These are phyloP conservation scores for Babesia bigemina DNA, from an alignment of 169 alveolate species.

Conservation along the genomic window DNA sequence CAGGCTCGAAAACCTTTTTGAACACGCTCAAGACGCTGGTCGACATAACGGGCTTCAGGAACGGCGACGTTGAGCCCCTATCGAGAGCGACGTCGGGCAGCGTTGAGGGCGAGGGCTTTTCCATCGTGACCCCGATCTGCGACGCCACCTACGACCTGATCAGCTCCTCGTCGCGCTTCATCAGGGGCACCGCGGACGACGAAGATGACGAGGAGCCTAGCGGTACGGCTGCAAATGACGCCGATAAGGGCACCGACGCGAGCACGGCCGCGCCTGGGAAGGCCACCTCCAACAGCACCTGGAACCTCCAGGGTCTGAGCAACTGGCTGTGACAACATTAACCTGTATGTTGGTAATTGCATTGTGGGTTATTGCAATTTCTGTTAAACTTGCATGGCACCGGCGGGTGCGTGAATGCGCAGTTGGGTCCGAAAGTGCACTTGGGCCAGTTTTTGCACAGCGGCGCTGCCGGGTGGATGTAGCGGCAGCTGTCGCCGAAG, in stretches of 20 bases:
- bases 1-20: slow-evolving; percentile 10
- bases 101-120: not conserved
- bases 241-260: too few species aligned
- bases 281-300: not conserved
- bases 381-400: slow-evolving; percentile 38
- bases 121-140: slow-evolving; percentile 6
- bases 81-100: slow-evolving; percentile 3
- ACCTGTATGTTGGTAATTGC: slow-evolving; percentile 35
- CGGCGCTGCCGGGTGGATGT: slow-evolving; percentile 42
- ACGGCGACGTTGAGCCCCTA: not conserved
- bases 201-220: not conserved
- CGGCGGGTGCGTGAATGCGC: slow-evolving; percentile 67
- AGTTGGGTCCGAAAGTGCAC: slow-evolving; percentile 61
- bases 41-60: not conserved
- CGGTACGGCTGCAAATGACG: too few species aligned
- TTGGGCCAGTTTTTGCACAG: slow-evolving; percentile 67
- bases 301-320: slow-evolving; percentile 25
- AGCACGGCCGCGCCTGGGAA: too few species aligned
- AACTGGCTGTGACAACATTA: slow-evolving; percentile 42
- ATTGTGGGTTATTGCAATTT: slow-evolving; percentile 15
- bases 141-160: slow-evolving; percentile 23
- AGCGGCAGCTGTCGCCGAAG: slow-evolving; percentile 64
- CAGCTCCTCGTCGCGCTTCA: slow-evolving; percentile 1
- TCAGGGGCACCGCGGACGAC: not conserved
- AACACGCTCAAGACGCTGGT: slow-evolving; percentile 26